Evolutionary conservation across 345 rosid species (phyloP), one percentile per base, ranked within the genome.

Genomic region (Abelmoschus esculentus): DNA sequence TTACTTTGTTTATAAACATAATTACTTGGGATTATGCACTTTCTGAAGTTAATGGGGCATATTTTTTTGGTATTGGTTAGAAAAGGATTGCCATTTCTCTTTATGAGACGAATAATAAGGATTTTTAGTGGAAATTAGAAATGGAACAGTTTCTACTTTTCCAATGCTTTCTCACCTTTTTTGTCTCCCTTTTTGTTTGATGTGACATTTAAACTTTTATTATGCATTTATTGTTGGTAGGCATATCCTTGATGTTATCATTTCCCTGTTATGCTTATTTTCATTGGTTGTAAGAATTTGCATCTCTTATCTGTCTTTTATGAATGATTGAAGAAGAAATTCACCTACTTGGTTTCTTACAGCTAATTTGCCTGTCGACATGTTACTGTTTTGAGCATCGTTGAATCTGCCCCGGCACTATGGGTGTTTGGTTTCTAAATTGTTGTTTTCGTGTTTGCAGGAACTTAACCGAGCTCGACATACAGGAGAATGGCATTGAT

Each of bases 391-490:
- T 40, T 8, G 44, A 40, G 44, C 44, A 7, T 40, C 8, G 44
- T 40, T 40, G 44, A 40, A 9, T 40, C 44, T 40, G 44, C 44
- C 11, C 44, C 44, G 10, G 36, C 7, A 34, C 36, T 36, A 6
- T 36, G 40, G 40, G 9, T 7, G 10, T 8, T 40, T 11, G 40
- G 55, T 28, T 64, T 72, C 61, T 69, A 15, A 65, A 13, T 54
- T 68, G 18, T 44, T 29, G 56, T 73, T 76, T 72, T 1, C 10
- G 32, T 0, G 26, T 60, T 49, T 74, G 64, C 87, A 88, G 93
- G 85, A 81, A 77, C 67, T 78, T 88, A 84, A 88, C 82, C 3
- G 87, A 84, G 79, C 87, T 88, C 22, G 93, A 88, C 71, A 79
- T 88, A 65, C 90, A 81, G 15, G 90, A 86, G 86, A 86, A 84